These are phyloP conservation scores for Arabidopsis suecica DNA, from an alignment of 345 rosid genomes.

Conservation along the genomic window DNA sequence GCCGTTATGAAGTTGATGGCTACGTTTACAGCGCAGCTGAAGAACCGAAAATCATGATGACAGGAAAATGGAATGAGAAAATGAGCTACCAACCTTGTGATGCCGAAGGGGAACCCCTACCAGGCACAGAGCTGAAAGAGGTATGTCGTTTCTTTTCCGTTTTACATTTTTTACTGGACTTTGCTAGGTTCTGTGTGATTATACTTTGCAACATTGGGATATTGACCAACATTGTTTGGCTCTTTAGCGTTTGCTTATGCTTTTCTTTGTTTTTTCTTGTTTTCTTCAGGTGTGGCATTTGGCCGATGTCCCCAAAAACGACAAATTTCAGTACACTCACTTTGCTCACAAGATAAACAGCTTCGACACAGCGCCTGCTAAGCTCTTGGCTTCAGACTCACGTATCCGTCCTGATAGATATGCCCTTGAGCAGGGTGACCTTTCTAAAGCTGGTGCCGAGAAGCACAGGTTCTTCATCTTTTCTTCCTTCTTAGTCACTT, in stretches of 20 bases:
- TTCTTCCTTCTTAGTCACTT: constrained; percentile 10
- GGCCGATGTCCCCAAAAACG: constrained; percentile 75
- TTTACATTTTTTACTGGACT: background rate
- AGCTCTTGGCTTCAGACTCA: constrained; percentile 79
- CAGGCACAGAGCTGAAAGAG: constrained; percentile 77
- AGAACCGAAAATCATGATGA: constrained; percentile 81
- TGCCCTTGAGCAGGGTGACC: constrained; percentile 79
- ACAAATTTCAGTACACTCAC: constrained; percentile 71
- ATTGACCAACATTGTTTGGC: background rate
- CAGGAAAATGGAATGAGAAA: constrained; percentile 86
- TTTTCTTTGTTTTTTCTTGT: background rate
- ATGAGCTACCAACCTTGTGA: constrained; percentile 86
- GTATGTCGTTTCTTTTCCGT: constrained; percentile 37
- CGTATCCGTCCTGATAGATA: constrained; percentile 83
- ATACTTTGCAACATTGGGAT: background rate
- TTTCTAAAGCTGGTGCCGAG: constrained; percentile 69
- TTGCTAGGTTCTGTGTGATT: background rate
- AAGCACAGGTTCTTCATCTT: constrained; percentile 64
- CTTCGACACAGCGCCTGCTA: constrained; percentile 77
- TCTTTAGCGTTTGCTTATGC: constrained; percentile 14
- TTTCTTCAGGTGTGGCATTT: constrained; percentile 74
- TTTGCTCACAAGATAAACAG: constrained; percentile 88
- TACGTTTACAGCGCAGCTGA: constrained; percentile 76
- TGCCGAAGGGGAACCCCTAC: constrained; percentile 74
- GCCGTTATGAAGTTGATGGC: constrained; percentile 90